Base-by-base conservation (phyloP, 2,329 filamentous ascomycete species). In the Geosmithia putterillii region DNA sequence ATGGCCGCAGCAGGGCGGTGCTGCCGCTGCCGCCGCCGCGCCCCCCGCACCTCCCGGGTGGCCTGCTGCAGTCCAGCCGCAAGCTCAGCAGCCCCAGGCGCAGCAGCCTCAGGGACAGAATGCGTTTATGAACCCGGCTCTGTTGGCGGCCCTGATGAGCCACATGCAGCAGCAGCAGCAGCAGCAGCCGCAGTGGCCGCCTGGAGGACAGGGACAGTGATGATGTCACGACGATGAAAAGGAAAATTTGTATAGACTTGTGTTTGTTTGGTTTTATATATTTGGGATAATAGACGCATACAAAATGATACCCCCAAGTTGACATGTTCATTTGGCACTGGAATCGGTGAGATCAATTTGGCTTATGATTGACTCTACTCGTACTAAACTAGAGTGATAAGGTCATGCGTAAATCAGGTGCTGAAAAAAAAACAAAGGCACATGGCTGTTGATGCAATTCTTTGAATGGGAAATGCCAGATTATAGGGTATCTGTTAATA, bases 101-200 rank as follows among this genome's bases (percentile, higher is more conserved):
- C 62, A 62, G 32, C 48, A 62, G 32, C 48, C 46, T 25, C 49
- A 50, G 28, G 28, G 28, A 6, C 28, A 32, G 15, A 42, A 36
- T 37, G 41, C 28, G 5, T 43, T 74, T 50, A 67, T 78, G 46
- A 79, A 78, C 49, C 76, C 76, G 3, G 67, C 71, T 2, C 72
- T 81, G 53, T 65, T 80, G 45, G 67, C 71, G 36, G 68, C 65
- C 4, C 47, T 71, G 32, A 65, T 71, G 58, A 62, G 55, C 35
- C 67, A 70, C 45, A 64, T 66, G 55, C 63, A 65, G 48, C 53
- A 54, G 40, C 57, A 61, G 39, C 54, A 54, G 39, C 43, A 46
- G 19, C 48, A 60, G 47, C 52, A 54, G 20, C 50, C 48, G 25
- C 59, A 55, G 52, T 50, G 51, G 14, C 57, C 55, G 37, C 9